phyloP scores from a whole-genome alignment of 306 rosid species.

The Phaseolus lunatus region DNA sequence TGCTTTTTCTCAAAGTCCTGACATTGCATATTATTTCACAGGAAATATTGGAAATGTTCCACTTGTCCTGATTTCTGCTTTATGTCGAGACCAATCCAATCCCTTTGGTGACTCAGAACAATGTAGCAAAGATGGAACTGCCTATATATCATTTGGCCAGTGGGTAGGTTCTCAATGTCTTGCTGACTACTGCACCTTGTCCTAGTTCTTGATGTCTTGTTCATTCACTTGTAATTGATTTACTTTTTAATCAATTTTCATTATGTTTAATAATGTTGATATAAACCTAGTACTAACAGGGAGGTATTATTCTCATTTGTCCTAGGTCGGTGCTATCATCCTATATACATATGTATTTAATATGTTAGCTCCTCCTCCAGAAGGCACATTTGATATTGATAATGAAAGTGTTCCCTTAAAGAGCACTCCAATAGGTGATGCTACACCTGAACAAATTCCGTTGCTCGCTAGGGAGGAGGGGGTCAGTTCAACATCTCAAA shows the following conservation, averaged over 20 bases:
- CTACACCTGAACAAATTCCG: slow-evolving; percentile 64
- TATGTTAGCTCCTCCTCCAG: slow-evolving; percentile 96
- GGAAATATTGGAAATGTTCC: slow-evolving; percentile 99
- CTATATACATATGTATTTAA: slow-evolving; percentile 89
- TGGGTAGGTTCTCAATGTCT: slow-evolving; percentile 76
- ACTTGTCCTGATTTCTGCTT: slow-evolving; percentile 88
- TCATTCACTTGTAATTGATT: slow-evolving; percentile 19
- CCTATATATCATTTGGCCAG: slow-evolving; percentile 97
- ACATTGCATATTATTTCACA: slow-evolving; percentile 48
- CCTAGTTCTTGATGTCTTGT: slow-evolving; percentile 19
- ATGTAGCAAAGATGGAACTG: slow-evolving; percentile 92
- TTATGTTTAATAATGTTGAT: slow-evolving; percentile 20
- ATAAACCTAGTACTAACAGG: slow-evolving; percentile 3
- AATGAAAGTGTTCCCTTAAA: slow-evolving; percentile 65
- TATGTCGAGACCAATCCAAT: slow-evolving; percentile 80
- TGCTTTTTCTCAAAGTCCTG: slow-evolving; percentile 30
- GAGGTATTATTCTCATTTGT: slow-evolving; percentile 40
- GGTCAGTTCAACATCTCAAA: slow-evolving; percentile 42
- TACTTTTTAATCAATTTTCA: slow-evolving; percentile 8
- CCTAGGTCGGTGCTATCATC: slow-evolving; percentile 95
- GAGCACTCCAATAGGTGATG: slow-evolving; percentile 43
- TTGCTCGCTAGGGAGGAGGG: slow-evolving; percentile 68
- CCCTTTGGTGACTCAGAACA: slow-evolving; percentile 80
- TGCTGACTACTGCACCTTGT: slow-evolving; percentile 21
- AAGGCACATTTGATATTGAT: slow-evolving; percentile 83